Conservation (phyloP, 257 asterid genomes). For the Ligustrum vulgare region DNA sequence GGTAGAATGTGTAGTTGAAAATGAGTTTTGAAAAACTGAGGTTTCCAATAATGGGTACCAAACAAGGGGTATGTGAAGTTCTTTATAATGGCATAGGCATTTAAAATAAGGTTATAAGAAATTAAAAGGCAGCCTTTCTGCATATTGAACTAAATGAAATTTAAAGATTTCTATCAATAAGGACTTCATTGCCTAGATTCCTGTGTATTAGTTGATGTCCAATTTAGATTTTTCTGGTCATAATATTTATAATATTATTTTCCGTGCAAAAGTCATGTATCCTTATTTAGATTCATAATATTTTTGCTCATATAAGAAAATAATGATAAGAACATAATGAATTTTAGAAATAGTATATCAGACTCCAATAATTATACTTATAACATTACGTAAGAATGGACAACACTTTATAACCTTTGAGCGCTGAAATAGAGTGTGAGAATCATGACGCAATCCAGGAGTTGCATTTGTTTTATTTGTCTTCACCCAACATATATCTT, state of each 20-base stretch:
- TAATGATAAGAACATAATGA: neutral
- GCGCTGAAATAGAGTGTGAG: constrained; percentile 91
- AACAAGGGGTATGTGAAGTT: neutral
- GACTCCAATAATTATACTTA: neutral
- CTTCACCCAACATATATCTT: constrained; percentile 99
- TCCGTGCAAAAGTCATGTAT: neutral
- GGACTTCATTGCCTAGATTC: neutral
- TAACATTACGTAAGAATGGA: constrained; percentile 7
- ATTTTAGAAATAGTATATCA: constrained; percentile 10
- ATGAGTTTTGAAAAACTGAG: too few relatives aligned
- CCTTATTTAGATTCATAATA: constrained; percentile 9
- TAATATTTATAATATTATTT: constrained; percentile 5
- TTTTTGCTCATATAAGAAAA: constrained; percentile 3
- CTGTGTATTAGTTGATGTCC: neutral
- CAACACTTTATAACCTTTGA: constrained; percentile 63
- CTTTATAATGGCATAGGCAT: neutral
- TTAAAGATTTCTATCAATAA: neutral
- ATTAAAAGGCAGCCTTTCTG: neutral
- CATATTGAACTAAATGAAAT: neutral
- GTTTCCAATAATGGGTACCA: too few relatives aligned
- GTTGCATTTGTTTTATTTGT: constrained; percentile 89
- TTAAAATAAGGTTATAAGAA: neutral
- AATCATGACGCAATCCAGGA: constrained; percentile 96
- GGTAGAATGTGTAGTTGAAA: too few relatives aligned
- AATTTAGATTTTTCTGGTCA: constrained; percentile 4